Conservation (phyloP, 495 filamentous ascomycete species). For the Trichoderma orchidacearum region DNA sequence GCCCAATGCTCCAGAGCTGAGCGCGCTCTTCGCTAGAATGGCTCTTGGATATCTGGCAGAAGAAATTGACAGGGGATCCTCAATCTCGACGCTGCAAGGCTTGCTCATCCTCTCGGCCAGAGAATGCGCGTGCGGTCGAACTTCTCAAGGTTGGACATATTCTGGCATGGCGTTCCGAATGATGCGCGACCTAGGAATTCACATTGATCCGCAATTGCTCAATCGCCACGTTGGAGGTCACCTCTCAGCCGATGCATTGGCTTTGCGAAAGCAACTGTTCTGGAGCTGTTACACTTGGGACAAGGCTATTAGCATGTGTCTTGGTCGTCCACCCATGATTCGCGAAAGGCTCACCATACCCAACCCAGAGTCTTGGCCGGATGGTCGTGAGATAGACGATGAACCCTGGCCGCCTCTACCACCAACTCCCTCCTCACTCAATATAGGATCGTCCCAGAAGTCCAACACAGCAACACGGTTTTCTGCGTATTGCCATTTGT, state of each 20-base stretch:
- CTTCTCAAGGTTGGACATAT: neutral
- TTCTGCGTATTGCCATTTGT: neutral
- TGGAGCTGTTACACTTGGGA: slow-evolving; percentile 18
- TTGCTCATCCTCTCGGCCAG: neutral
- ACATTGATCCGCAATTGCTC: neutral
- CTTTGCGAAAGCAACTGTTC: slow-evolving; percentile 15
- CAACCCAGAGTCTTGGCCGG: neutral
- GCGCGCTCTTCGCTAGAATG: neutral
- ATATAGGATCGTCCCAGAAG: too few species aligned
- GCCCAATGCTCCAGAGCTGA: neutral
- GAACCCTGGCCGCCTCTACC: neutral
- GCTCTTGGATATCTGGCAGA: neutral
- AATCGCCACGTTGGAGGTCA: too few species aligned
- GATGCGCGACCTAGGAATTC: neutral
- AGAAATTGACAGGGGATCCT: neutral
- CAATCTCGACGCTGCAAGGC: neutral
- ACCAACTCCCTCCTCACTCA: too few species aligned
- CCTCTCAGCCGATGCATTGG: slow-evolving; percentile 12
- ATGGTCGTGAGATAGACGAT: neutral
- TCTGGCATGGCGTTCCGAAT: neutral
- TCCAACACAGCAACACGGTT: neutral
- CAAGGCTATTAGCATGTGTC: slow-evolving; percentile 15
- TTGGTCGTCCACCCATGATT: slow-evolving; percentile 11
- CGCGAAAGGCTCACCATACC: neutral
- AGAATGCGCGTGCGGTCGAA: neutral